Conservation (phyloP, 2,329 filamentous ascomycete species). For the Cladosporium phlei region DNA sequence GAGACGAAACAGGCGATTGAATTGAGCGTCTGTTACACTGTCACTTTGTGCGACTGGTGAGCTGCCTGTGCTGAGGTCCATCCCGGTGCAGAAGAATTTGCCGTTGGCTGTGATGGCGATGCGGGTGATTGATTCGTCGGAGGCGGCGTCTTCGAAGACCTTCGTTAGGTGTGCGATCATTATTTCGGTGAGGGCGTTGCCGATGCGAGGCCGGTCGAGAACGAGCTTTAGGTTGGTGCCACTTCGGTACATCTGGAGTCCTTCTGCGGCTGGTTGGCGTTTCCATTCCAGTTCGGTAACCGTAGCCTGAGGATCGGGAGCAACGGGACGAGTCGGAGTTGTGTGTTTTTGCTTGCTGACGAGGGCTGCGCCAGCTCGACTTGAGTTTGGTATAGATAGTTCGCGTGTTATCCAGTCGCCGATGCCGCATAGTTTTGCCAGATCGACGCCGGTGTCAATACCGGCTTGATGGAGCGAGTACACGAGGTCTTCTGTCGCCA, state of each 20-base stretch:
- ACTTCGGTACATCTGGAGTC: constrained; percentile 8
- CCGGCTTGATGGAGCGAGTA: constrained; percentile 25
- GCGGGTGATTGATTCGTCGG: constrained; percentile 16
- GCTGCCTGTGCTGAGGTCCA: constrained; percentile 18
- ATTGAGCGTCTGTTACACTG: constrained; percentile 12
- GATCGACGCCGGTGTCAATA: constrained; percentile 24
- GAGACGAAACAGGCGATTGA: constrained; percentile 17
- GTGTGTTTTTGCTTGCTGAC: constrained; percentile 13
- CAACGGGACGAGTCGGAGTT: background rate
- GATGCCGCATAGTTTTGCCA: constrained; percentile 19
- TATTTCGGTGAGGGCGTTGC: constrained; percentile 18
- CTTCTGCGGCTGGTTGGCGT: background rate
- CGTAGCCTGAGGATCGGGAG: background rate
- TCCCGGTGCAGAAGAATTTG: constrained; percentile 23
- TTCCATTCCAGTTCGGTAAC: background rate
- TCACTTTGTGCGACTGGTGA: constrained; percentile 14
- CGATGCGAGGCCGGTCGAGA: constrained; percentile 18
- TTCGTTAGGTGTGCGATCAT: constrained; percentile 20
- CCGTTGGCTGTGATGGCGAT: constrained; percentile 18
- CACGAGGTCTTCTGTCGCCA: constrained; percentile 28
- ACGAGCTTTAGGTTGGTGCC: constrained; percentile 17
- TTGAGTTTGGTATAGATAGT: constrained; percentile 20
- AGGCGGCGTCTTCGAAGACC: constrained; percentile 14
- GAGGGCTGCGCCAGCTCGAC: constrained; percentile 24
- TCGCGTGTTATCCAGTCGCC: constrained; percentile 26